These are phyloP conservation scores for Clitoria ternatea DNA, from an alignment of 306 rosid species.

Conservation along the genomic window DNA sequence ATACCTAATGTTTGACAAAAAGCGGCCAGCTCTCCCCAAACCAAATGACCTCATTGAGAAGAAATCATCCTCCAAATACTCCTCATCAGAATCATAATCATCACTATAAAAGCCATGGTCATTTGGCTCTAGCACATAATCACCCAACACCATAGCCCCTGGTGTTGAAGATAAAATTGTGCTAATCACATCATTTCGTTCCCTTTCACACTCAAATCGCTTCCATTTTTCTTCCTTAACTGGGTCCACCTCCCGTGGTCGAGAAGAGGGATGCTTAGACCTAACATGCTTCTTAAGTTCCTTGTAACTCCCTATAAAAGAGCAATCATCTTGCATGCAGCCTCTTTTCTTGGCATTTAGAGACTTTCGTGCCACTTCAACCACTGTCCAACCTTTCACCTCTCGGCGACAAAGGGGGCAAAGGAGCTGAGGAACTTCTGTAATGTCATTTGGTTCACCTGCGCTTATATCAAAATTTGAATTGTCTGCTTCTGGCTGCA, in stretches of 20 bases:
- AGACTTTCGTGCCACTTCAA: conserved; percentile 77
- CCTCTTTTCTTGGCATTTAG: conserved; percentile 85
- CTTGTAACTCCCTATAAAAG: conserved; percentile 72
- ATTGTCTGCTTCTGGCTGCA: conserved; percentile 38
- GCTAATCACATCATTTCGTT: conserved; percentile 90
- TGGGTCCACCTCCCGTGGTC: conserved; percentile 94
- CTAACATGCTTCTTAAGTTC: conserved; percentile 81
- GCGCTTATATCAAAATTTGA: conserved; percentile 38
- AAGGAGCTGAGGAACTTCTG: conserved; percentile 67
- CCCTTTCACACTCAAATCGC: conserved; percentile 81
- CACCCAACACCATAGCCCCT: conserved; percentile 89
- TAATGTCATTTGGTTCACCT: conserved; percentile 41
- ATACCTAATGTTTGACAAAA: conserved; percentile 48
- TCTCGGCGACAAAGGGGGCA: conserved; percentile 96
- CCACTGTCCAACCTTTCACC: conserved; percentile 98
- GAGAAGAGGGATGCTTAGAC: conserved; percentile 82
- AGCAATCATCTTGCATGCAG: conserved; percentile 86
- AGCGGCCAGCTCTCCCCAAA: conserved; percentile 42
- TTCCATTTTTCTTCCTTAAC: conserved; percentile 83
- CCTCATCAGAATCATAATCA: conserved; percentile 60
- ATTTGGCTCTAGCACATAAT: conserved; percentile 89
- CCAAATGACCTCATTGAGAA: conserved; percentile 47
- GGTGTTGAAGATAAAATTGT: conserved; percentile 85
- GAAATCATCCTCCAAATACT: conserved; percentile 48
- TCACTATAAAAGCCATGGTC: conserved; percentile 49